Percentiles rank a stretch among this genome's conserved stretches.
These are phyloP conservation scores for Nasturtium officinale DNA, from an alignment of 345 rosid genomes.

Conservation along the genomic window DNA sequence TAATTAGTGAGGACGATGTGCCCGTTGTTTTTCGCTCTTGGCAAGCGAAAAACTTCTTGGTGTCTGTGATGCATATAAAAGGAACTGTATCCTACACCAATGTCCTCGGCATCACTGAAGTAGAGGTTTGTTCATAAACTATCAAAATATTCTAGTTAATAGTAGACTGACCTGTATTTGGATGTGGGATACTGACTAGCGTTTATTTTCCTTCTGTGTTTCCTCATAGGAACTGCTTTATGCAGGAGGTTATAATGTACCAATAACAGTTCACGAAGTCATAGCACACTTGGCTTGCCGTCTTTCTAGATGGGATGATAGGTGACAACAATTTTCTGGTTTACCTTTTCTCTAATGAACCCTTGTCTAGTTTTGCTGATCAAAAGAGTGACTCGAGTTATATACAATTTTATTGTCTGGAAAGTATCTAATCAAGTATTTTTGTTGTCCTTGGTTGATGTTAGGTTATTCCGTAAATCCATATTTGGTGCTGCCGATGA, in stretches of 20 bases:
- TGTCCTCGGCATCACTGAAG: conserved; percentile 83
- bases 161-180: background rate
- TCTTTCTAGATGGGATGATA: conserved; percentile 94
- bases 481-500: conserved; percentile 98
- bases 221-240: conserved; percentile 72
- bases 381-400: background rate
- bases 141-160: conserved; percentile 2
- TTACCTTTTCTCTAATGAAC: conserved; percentile 4
- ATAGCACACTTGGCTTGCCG: conserved; percentile 79
- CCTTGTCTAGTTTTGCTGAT: background rate
- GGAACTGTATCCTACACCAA: conserved; percentile 60
- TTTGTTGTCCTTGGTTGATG: conserved; percentile 21
- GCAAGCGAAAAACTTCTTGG: conserved; percentile 91
- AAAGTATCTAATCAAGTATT: conserved; percentile 3
- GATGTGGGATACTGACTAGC: background rate
- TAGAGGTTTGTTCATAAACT: conserved; percentile 64
- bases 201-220: conserved; percentile 14
- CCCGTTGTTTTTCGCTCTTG: conserved; percentile 92
- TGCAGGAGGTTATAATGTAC: conserved; percentile 81
- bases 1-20: conserved; percentile 84
- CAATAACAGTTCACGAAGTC: conserved; percentile 88
- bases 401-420: background rate
- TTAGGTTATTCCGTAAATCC: conserved; percentile 88
- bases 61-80: conserved; percentile 84
- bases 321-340: conserved; percentile 49